Evolutionary conservation across 75 land plant genomes (phyloP).

Genomic region (Pinus taeda): DNA sequence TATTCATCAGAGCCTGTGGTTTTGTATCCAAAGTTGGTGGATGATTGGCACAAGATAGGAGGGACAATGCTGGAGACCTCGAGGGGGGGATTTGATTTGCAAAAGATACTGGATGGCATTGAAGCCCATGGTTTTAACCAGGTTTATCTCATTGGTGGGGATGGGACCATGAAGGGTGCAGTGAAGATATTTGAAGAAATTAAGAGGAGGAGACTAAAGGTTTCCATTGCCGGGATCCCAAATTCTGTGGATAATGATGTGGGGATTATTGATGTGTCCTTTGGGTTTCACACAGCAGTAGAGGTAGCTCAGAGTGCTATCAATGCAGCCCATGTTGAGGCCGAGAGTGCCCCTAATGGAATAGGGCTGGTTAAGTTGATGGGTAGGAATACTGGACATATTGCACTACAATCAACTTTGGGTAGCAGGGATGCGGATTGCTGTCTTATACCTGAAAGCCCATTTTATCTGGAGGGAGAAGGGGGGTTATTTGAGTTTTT

Average conservation of each 20-base stretch:
- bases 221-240: constrained; percentile 59
- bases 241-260: constrained; percentile 88
- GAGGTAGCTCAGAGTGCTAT: constrained; percentile 76
- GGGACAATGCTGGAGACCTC: constrained; percentile 66
- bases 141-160: constrained; percentile 79
- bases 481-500: constrained; percentile 76
- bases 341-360: constrained; percentile 83
- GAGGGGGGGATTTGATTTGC: constrained; percentile 76
- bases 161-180: constrained; percentile 81
- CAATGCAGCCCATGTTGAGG: constrained; percentile 69
- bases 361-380: constrained; percentile 78
- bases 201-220: constrained; percentile 34
- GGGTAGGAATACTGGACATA: constrained; percentile 88
- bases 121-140: constrained; percentile 51
- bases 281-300: constrained; percentile 84
- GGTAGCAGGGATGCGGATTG: constrained; percentile 83
- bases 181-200: constrained; percentile 67
- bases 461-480: constrained; percentile 58
- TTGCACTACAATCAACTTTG: constrained; percentile 69
- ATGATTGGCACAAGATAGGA: constrained; percentile 65
- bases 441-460: constrained; percentile 67
- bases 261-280: constrained; percentile 79
- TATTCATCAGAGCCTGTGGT: constrained; percentile 48
- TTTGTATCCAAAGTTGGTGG: constrained; percentile 57
- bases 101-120: constrained; percentile 66